phyloP scores from a whole-genome alignment of 2,329 filamentous ascomycete species.

The Colletotrichum chrysophilum region DNA sequence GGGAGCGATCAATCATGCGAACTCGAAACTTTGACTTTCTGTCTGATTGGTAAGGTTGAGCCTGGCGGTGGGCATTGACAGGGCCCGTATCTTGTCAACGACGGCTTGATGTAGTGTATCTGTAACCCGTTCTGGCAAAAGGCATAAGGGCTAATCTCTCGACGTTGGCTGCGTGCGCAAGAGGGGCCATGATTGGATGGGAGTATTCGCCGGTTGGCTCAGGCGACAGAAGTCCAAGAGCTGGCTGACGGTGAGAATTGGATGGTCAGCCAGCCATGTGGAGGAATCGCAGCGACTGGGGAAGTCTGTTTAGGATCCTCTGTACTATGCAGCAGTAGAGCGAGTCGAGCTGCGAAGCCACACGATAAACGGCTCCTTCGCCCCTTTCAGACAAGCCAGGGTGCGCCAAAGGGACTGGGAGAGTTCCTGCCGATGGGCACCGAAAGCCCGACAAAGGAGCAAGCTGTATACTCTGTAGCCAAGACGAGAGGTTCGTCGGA shows the following conservation, averaged over 20 bases:
- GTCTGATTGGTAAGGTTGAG: neutral
- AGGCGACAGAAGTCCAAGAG: neutral
- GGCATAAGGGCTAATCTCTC: constrained; percentile 1
- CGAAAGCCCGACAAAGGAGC: neutral
- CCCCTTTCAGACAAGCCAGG: neutral
- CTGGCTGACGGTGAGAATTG: neutral
- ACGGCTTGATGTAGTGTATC: neutral
- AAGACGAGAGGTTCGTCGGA: neutral
- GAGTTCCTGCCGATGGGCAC: neutral
- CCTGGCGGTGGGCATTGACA: neutral
- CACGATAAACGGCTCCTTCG: constrained; percentile 8
- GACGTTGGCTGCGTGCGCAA: neutral
- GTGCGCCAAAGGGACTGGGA: neutral
- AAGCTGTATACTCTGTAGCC: neutral
- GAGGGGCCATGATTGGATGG: neutral
- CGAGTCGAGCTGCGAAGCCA: constrained; percentile 1
- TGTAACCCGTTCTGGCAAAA: neutral
- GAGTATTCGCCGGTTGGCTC: neutral
- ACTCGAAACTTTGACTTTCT: constrained; percentile 1
- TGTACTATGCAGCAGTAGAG: neutral
- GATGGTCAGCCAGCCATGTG: constrained; percentile 11
- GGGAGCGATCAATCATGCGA: constrained; percentile 14
- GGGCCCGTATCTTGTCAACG: neutral
- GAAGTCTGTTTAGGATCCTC: neutral
- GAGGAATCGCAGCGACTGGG: neutral